phyloP scores from a whole-genome alignment of 225 moss, liverwort and hornwort species.

The Pseudisothecium myosuroides region DNA sequence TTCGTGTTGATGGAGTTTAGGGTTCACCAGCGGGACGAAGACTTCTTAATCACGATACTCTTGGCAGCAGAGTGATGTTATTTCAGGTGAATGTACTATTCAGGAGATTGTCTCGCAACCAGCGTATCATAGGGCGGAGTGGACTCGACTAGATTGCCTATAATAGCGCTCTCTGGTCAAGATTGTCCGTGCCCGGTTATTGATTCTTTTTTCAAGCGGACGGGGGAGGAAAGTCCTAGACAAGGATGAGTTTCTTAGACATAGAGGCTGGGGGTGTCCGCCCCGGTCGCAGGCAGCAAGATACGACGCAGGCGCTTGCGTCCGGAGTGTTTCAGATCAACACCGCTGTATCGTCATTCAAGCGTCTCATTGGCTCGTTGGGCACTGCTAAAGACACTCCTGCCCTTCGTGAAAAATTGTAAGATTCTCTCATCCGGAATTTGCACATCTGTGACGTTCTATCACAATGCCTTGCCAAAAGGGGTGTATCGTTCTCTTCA shows the following conservation, averaged over 20 bases:
- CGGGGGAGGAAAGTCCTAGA: background rate
- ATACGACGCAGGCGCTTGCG: slow-evolving; percentile 82
- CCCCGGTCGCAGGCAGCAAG: slow-evolving; percentile 62
- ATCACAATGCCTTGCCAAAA: background rate
- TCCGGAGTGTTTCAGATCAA: slow-evolving; percentile 96
- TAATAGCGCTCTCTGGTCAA: background rate
- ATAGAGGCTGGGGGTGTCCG: slow-evolving; percentile 68
- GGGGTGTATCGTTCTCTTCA: background rate
- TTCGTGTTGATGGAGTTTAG: background rate
- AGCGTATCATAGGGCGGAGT: background rate
- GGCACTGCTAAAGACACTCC: slow-evolving; percentile 94
- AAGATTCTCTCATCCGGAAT: background rate
- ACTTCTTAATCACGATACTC: background rate
- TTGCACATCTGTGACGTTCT: background rate
- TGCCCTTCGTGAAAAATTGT: slow-evolving; percentile 90
- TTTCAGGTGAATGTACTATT: background rate
- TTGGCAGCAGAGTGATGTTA: background rate
- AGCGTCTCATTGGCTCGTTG: slow-evolving; percentile 70
- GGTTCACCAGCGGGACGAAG: background rate
- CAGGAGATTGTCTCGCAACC: background rate
- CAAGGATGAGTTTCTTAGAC: slow-evolving; percentile 87
- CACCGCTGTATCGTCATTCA: slow-evolving; percentile 84
- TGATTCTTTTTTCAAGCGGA: background rate
- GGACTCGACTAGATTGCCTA: background rate
- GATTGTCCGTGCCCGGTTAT: background rate